Conservation (phyloP, 331 rosid species). For the Ulmus americana region DNA sequence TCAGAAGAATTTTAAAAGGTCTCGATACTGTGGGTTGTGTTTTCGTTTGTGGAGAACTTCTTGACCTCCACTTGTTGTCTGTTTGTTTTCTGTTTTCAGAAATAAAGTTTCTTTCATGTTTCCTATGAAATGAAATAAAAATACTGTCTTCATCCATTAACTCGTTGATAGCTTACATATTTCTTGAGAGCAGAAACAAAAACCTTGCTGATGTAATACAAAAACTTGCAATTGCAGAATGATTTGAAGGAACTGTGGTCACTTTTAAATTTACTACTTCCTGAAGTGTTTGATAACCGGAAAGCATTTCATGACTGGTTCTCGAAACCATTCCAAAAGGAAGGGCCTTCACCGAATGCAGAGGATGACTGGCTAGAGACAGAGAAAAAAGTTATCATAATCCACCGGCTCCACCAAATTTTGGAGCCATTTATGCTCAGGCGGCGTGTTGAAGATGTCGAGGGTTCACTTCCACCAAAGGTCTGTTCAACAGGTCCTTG, state of each 20-base stretch:
- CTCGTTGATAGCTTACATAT: too few relatives aligned
- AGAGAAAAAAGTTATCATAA: slow-evolving; percentile 87
- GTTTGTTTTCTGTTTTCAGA: too few relatives aligned
- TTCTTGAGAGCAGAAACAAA: too few relatives aligned
- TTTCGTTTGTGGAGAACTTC: too few relatives aligned
- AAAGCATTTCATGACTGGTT: slow-evolving; percentile 99
- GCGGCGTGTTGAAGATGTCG: slow-evolving; percentile 99
- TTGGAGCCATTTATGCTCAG: slow-evolving; percentile 99
- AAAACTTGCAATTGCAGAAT: slow-evolving; percentile 51
- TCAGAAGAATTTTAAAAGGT: too few relatives aligned
- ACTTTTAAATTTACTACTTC: slow-evolving; percentile 94
- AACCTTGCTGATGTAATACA: too few relatives aligned
- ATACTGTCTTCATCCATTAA: too few relatives aligned
- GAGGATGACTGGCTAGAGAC: slow-evolving; percentile 99
- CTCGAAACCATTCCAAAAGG: slow-evolving; percentile 93
- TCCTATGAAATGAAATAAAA: too few relatives aligned
- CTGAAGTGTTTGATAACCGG: slow-evolving; percentile 93
- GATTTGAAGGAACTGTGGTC: slow-evolving; percentile 99
- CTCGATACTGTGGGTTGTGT: too few relatives aligned
- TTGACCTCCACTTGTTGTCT: too few relatives aligned
- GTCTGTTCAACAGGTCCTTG: slow-evolving; percentile 35
- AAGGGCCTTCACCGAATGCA: slow-evolving; percentile 62
- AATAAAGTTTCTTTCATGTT: too few relatives aligned
- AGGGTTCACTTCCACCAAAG: slow-evolving; percentile 97
- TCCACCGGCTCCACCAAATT: slow-evolving; percentile 98